A percentile compares a stretch with the other conserved stretches of the same genome.
phyloP scores from a whole-genome alignment of 768 basidiomycete species.

The Mrakia gelida region DNA sequence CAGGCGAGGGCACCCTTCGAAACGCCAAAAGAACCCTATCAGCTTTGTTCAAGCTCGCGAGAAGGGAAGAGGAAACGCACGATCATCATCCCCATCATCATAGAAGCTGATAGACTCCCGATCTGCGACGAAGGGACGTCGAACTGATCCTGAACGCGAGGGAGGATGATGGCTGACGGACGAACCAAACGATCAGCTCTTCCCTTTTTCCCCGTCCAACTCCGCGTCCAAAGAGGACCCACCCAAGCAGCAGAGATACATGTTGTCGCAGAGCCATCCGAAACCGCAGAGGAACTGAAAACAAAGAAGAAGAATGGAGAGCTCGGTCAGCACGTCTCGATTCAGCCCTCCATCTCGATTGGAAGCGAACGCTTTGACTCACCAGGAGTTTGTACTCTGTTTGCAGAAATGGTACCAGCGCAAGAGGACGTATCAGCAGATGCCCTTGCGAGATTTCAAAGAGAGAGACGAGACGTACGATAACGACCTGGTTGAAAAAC shows the following conservation, averaged over 20 bases:
- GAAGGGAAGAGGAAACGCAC: slow-evolving; percentile 60
- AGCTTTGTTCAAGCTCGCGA: slow-evolving; percentile 30
- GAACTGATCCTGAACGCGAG: slow-evolving; percentile 90
- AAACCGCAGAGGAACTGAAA: slow-evolving; percentile 22
- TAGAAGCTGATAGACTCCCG: slow-evolving; percentile 76
- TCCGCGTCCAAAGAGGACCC: no score
- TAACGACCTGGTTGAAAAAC: not conserved
- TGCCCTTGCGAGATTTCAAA: no score
- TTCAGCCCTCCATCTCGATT: no score
- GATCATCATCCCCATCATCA: slow-evolving; percentile 97
- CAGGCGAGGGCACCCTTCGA: slow-evolving; percentile 19
- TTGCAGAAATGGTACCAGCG: not conserved
- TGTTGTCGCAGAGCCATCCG: slow-evolving; percentile 31
- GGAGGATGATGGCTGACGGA: slow-evolving; percentile 74
- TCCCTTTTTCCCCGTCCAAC: not conserved
- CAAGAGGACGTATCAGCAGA: not conserved
- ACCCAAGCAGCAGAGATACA: slow-evolving; percentile 20
- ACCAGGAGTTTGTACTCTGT: slow-evolving; percentile 15
- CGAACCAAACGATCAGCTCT: not conserved
- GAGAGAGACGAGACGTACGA: not conserved
- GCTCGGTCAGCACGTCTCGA: not conserved
- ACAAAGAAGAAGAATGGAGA: no score
- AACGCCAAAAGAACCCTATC: slow-evolving; percentile 68
- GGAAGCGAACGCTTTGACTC: not conserved
- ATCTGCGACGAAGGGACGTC: slow-evolving; percentile 67